Conservation (phyloP, 1,284 basidiomycete genomes). For the Heimioporus punctisporus region DNA sequence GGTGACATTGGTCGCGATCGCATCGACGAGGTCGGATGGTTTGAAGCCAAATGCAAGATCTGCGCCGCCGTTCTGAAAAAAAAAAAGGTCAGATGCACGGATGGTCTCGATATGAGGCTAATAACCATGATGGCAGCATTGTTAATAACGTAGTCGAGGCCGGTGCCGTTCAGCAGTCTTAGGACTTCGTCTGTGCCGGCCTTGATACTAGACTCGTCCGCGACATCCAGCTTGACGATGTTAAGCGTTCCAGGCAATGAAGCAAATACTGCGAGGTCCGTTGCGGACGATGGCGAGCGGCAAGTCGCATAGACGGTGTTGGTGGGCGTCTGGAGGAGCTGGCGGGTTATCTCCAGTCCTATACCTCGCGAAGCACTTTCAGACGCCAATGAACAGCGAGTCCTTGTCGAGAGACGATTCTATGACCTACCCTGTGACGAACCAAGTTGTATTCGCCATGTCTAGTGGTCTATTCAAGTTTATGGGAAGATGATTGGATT, state of each 20-base stretch:
- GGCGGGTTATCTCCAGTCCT: conserved; percentile 40
- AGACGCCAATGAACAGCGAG: background rate
- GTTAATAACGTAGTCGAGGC: conserved; percentile 42
- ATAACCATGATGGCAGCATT: conserved; percentile 41
- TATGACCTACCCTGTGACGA: conserved; percentile 6
- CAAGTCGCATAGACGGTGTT: conserved; percentile 43
- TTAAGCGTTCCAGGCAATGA: conserved; percentile 31
- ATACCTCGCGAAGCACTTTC: conserved; percentile 42
- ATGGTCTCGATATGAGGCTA: too few relatives aligned
- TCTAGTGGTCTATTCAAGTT: background rate
- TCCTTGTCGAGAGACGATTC: background rate
- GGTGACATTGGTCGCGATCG: conserved; percentile 21
- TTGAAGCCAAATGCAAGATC: conserved; percentile 32
- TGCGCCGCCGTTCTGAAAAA: conserved; percentile 25
- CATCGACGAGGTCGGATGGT: conserved; percentile 8
- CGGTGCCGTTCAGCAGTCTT: conserved; percentile 28
- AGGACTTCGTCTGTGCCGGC: conserved; percentile 24
- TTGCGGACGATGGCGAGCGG: conserved; percentile 34
- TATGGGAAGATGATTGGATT: background rate
- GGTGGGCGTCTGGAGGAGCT: conserved; percentile 33
- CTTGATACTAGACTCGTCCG: conserved; percentile 30
- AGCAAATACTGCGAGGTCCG: conserved; percentile 28
- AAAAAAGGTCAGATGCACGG: too few relatives aligned
- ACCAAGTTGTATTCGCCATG: conserved; percentile 4
- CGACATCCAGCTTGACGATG: conserved; percentile 37